These are phyloP conservation scores for Penicillium macrosclerotiorum DNA, from an alignment of 495 filamentous ascomycete genomes.

Conservation along the genomic window DNA sequence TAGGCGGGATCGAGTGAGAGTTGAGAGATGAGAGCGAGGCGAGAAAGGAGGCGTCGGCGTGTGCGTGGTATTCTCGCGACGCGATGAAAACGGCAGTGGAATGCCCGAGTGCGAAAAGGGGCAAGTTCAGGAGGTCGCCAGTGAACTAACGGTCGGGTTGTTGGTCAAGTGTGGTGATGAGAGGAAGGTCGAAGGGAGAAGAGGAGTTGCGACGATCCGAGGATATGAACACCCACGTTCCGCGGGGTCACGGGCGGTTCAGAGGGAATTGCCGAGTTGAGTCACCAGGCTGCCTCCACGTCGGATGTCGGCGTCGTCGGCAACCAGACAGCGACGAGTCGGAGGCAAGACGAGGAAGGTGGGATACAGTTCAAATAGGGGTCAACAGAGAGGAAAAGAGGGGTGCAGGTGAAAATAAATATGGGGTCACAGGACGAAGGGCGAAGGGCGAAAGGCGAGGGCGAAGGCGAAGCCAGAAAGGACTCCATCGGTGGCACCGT, in stretches of 20 bases:
- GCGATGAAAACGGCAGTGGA: conserved; percentile 25
- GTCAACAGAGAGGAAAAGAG: no score
- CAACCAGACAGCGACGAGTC: not conserved
- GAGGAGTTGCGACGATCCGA: conserved; percentile 10
- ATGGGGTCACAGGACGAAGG: no score
- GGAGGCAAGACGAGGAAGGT: not conserved
- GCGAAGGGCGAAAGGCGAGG: no score
- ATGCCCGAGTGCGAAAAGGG: no score
- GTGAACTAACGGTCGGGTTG: not conserved
- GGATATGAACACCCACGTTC: conserved; percentile 17
- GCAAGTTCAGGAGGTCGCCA: not conserved
- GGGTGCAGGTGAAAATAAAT: no score
- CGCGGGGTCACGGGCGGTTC: conserved; percentile 24
- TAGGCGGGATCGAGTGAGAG: not conserved
- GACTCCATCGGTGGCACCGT: no score
- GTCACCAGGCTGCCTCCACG: conserved; percentile 20
- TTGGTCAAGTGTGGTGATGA: not conserved
- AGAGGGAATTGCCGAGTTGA: conserved; percentile 27
- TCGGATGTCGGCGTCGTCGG: not conserved
- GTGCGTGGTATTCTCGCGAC: conserved; percentile 14
- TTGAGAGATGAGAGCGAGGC: not conserved
- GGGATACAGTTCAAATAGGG: no score
- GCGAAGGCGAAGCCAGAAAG: no score
- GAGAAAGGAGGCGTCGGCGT: conserved; percentile 2
- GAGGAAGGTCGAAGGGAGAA: conserved; percentile 2